A percentile compares a stretch with the other conserved stretches of the same genome.
Evolutionary conservation across 129 eudicot genomes (phyloP).

Genomic region (Flaveria robusta): DNA sequence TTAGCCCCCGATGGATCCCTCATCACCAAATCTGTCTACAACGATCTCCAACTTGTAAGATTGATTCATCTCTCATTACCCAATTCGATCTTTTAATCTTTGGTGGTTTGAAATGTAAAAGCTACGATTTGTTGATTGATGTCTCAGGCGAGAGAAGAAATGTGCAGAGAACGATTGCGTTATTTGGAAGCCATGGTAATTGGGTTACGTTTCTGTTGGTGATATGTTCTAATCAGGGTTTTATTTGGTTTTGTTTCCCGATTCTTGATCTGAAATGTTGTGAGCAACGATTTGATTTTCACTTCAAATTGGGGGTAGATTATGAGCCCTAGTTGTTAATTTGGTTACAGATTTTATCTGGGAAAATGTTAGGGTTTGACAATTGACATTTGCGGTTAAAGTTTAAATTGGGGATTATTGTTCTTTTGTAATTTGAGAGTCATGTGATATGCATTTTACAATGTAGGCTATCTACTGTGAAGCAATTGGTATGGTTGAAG

Average conservation of each 20-base stretch:
- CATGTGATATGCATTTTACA: not conserved
- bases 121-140: not conserved
- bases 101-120: not conserved
- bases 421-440: not conserved
- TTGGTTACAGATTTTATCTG: not conserved
- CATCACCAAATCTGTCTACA: conserved; percentile 74
- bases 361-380: conserved; percentile 14
- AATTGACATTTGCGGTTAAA: not conserved
- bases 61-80: not conserved
- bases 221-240: conserved; percentile 26
- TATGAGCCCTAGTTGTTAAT: not conserved
- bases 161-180: conserved; percentile 88
- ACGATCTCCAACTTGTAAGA: conserved; percentile 83
- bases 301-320: not conserved
- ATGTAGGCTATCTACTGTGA: conserved; percentile 86
- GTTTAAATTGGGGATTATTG: not conserved
- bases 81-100: not conserved
- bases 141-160: conserved; percentile 96
- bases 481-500: conserved; percentile 90
- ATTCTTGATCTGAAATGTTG: conserved; percentile 17
- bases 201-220: not conserved
- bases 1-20: conserved; percentile 97
- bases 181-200: conserved; percentile 89
- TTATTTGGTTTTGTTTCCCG: not conserved
- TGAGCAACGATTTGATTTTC: not conserved